Evolutionary conservation across 1,284 basidiomycete species (phyloP), one percentile per base, ranked within the genome.

Genomic region (Butyriboletus appendiculatus): DNA sequence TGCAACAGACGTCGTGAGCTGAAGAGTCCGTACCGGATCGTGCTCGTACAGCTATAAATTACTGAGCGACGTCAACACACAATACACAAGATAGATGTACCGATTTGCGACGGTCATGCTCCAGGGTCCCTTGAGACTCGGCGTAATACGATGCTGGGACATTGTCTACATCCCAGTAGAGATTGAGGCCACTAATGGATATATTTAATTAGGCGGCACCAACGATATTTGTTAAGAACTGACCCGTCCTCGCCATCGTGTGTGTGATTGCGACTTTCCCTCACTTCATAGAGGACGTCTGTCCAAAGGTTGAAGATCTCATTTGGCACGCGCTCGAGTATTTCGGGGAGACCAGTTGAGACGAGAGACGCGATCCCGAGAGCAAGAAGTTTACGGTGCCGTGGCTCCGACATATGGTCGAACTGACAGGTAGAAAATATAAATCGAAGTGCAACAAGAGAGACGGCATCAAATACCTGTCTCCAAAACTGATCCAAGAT

Each of bases 261-360:
- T 22, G 69, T 70, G 56, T 69, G 66, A 52, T 80, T 69, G 44
- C 50, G 73, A 1, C 84, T 84, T 69, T 94, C 91, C 64, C 85
- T 90, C 51, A 94, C 77, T 68, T 96, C 94, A 12, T 88, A 90
- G 41, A 96, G 88, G 5, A 95, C 92, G 63, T 96, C 94, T 45
- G 93, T 75, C 90, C 93, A 96, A 40, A 96, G 76, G 66, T 94
- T 94, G 73, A 92, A 92, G 58, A 91, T 82, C 62, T 93, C 91
- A 6, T 78, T 80, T 14, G 82, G 78, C 22, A 93, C 73, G 34
- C 88, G 79, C 42, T 81, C 75, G 18, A 93, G 78, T n/a, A 91
- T 84, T 59, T 90, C 86, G 5, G 77, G 77, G 24, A 80, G 78
- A 34, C 82, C 85, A 0, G 88, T 86, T 1, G 90, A 81, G 40